phyloP scores from a whole-genome alignment of 306 rosid genomes.

The Lathyrus sativus region DNA sequence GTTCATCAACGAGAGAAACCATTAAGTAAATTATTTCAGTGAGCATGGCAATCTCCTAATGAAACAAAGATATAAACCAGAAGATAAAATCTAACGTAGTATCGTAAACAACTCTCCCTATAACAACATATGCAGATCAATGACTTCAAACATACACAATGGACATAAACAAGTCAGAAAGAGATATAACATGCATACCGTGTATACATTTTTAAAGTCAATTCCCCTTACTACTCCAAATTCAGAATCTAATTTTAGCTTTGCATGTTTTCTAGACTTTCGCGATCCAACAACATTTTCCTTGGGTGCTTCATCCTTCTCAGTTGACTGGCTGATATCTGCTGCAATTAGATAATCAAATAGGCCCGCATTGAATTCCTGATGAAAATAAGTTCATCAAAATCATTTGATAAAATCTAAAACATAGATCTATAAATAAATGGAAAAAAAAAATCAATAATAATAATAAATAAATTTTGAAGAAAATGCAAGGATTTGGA shows the following conservation, averaged over 20 bases:
- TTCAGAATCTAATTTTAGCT: conserved; percentile 78
- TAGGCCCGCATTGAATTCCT: conserved; percentile 99
- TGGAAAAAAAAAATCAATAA: neutral
- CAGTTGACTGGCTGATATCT: conserved; percentile 73
- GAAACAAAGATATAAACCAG: conserved; percentile 20
- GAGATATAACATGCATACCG: conserved; percentile 57
- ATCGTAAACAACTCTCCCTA: neutral
- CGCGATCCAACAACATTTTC: conserved; percentile 48
- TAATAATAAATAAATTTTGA: neutral
- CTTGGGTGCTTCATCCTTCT: conserved; percentile 59
- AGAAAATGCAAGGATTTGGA: neutral
- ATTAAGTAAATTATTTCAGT: conserved; percentile 25
- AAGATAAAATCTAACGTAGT: conserved; percentile 24
- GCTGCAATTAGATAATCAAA: conserved; percentile 94
- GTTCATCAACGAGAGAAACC: conserved; percentile 33
- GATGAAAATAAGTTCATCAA: conserved; percentile 43
- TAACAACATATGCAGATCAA: conserved; percentile 15
- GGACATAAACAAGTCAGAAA: neutral
- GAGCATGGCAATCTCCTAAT: conserved; percentile 12
- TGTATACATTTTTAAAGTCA: conserved; percentile 89
- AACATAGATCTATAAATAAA: conserved; percentile 16
- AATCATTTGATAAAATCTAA: conserved; percentile 24
- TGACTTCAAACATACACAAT: conserved; percentile 26
- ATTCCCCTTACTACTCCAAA: conserved; percentile 96
- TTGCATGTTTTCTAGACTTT: conserved; percentile 53